Evolutionary conservation across 2,329 filamentous ascomycete species (phyloP).

Genomic region (Trichoderma sp.): DNA sequence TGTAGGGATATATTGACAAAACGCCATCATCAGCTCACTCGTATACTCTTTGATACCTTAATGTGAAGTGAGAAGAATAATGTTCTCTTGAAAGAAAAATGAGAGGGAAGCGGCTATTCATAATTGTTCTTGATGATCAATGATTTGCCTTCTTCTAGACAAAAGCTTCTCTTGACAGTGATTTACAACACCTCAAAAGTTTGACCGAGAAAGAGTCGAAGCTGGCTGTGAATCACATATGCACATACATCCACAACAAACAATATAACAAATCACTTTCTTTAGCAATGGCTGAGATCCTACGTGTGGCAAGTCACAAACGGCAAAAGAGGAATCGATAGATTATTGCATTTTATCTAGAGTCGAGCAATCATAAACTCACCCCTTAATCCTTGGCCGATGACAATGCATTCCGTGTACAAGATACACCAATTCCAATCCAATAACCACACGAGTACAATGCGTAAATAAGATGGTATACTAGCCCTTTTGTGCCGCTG

Average conservation of each 20-base stretch:
- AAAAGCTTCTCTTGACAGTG: neutral
- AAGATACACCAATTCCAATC: constrained; percentile 2
- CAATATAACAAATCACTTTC: no score
- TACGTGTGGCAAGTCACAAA: neutral
- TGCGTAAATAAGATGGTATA: neutral
- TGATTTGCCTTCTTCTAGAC: neutral
- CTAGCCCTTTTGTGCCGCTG: constrained; percentile 14
- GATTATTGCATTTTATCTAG: neutral
- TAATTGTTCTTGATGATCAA: neutral
- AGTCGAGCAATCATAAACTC: neutral
- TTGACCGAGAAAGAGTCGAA: neutral
- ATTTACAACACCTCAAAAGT: neutral
- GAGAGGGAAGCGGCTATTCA: neutral
- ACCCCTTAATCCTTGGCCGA: neutral
- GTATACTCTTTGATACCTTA: neutral
- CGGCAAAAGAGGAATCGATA: neutral
- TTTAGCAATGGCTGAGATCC: neutral
- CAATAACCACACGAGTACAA: neutral
- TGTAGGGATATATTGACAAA: constrained; percentile 26
- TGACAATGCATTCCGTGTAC: constrained; percentile 10
- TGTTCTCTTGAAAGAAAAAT: neutral
- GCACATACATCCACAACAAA: neutral
- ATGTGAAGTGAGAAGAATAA: neutral
- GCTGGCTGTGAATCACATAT: neutral
- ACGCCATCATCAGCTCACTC: constrained; percentile 27